These are phyloP conservation scores for Wakefieldia striispora DNA, from an alignment of 768 basidiomycete genomes.

Conservation along the genomic window DNA sequence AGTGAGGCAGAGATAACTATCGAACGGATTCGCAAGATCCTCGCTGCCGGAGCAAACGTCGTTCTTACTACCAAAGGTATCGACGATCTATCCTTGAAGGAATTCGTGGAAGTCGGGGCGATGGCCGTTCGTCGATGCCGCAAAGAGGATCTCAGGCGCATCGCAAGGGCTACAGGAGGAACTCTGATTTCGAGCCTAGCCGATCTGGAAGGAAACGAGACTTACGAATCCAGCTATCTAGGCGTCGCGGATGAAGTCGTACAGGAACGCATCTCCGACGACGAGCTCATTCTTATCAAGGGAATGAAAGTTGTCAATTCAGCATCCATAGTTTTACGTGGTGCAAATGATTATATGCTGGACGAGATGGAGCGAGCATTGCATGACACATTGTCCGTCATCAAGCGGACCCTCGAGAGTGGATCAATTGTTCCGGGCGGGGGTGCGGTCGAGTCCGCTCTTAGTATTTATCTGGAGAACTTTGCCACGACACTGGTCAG, in stretches of 20 bases:
- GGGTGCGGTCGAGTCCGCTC: slow-evolving; percentile 93
- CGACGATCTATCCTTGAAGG: slow-evolving; percentile 96
- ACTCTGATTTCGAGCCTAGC: slow-evolving; percentile 90
- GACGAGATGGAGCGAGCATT: slow-evolving; percentile 99
- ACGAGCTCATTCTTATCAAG: slow-evolving; percentile 96
- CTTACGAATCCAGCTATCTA: slow-evolving; percentile 87
- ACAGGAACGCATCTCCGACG: slow-evolving; percentile 97
- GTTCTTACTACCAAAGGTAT: slow-evolving; percentile 98
- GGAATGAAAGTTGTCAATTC: slow-evolving; percentile 97
- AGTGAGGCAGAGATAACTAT: slow-evolving; percentile 96
- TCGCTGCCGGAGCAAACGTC: slow-evolving; percentile 95
- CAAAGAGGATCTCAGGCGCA: slow-evolving; percentile 96
- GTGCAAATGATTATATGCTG: slow-evolving; percentile 98
- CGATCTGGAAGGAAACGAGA: slow-evolving; percentile 97
- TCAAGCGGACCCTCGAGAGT: slow-evolving; percentile 96
- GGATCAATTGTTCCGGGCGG: slow-evolving; percentile 96
- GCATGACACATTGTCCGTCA: slow-evolving; percentile 91
- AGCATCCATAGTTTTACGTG: slow-evolving; percentile 88
- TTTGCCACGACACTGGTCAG: slow-evolving; percentile 95
- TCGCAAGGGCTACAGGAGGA: slow-evolving; percentile 96
- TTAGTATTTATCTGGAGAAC: slow-evolving; percentile 97
- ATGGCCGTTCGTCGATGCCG: slow-evolving; percentile 98
- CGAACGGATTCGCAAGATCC: slow-evolving; percentile 93
- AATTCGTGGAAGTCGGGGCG: slow-evolving; percentile 97
- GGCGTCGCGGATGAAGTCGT: slow-evolving; percentile 95